Conservation (phyloP, 2,329 filamentous ascomycete genomes). For the Juglanconis sp. region DNA sequence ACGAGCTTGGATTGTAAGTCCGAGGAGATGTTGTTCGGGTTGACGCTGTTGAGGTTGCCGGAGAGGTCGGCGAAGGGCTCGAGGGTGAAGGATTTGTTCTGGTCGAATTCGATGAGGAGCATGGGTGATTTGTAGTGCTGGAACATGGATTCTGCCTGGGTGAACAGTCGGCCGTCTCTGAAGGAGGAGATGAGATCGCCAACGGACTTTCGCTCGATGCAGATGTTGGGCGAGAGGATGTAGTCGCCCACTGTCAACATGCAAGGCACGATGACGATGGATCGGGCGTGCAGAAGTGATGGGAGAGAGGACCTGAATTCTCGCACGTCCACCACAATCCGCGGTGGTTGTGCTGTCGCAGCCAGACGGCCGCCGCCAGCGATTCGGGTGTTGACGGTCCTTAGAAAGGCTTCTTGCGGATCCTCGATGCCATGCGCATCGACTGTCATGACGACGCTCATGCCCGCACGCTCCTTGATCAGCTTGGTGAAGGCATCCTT, state of each 20-base stretch:
- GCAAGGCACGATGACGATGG: conserved; percentile 85
- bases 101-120: conserved; percentile 95
- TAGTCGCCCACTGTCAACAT: conserved; percentile 97
- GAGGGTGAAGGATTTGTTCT: conserved; percentile 94
- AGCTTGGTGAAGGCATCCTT: conserved; percentile 95
- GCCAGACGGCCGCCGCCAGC: conserved; percentile 83
- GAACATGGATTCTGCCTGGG: conserved; percentile 91
- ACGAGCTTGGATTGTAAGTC: conserved; percentile 92
- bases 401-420: conserved; percentile 85
- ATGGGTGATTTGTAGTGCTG: conserved; percentile 86
- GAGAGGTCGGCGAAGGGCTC: conserved; percentile 72
- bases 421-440: conserved; percentile 70
- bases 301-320: conserved; percentile 93
- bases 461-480: conserved; percentile 89
- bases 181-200: conserved; percentile 89
- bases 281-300: conserved; percentile 83
- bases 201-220: conserved; percentile 91
- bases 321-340: conserved; percentile 91
- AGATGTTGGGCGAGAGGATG: conserved; percentile 85
- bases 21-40: conserved; percentile 54
- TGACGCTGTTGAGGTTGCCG: conserved; percentile 60
- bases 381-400: conserved; percentile 94
- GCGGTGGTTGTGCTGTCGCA: conserved; percentile 82
- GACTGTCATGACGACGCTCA: conserved; percentile 82
- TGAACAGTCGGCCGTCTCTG: conserved; percentile 85